Conservation (phyloP, 352 stramenopile genomes). For the Globisporangium takayamanum region DNA sequence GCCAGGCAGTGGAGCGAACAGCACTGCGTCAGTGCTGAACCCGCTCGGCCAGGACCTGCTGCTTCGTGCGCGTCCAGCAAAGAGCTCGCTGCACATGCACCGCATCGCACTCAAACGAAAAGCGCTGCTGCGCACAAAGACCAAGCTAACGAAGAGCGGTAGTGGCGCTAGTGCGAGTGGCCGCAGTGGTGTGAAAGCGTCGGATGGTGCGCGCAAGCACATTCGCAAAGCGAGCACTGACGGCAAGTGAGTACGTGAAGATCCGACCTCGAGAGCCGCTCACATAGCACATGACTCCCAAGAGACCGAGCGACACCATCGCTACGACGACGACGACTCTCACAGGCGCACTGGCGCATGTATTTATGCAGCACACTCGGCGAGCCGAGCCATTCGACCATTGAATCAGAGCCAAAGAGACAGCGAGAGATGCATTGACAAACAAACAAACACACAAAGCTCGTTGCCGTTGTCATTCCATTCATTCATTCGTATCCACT, state of each 20-base stretch:
- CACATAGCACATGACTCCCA: neutral
- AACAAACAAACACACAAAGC: too few species aligned
- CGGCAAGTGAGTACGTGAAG: slow-evolving; percentile 21
- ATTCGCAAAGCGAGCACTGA: slow-evolving; percentile 43
- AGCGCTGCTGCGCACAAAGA: slow-evolving; percentile 44
- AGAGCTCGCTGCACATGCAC: slow-evolving; percentile 83
- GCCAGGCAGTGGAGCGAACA: neutral
- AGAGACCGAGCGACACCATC: too few species aligned
- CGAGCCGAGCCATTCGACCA: too few species aligned
- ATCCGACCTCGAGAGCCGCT: neutral
- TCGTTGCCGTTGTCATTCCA: neutral
- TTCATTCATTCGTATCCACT: neutral
- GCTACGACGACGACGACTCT: too few species aligned
- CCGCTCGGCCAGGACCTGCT: slow-evolving; percentile 51
- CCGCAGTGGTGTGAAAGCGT: slow-evolving; percentile 24
- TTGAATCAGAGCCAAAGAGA: too few species aligned
- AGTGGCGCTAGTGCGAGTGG: slow-evolving; percentile 18
- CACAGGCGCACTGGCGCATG: neutral
- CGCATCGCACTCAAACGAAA: slow-evolving; percentile 74
- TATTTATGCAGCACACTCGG: neutral
- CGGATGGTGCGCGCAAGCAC: slow-evolving; percentile 36
- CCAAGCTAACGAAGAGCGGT: slow-evolving; percentile 42
- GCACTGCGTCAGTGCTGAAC: slow-evolving; percentile 22
- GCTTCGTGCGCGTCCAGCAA: slow-evolving; percentile 45
- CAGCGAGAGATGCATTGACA: too few species aligned